phyloP scores from a whole-genome alignment of 441 rosid species.

The Gossypium laxum region DNA sequence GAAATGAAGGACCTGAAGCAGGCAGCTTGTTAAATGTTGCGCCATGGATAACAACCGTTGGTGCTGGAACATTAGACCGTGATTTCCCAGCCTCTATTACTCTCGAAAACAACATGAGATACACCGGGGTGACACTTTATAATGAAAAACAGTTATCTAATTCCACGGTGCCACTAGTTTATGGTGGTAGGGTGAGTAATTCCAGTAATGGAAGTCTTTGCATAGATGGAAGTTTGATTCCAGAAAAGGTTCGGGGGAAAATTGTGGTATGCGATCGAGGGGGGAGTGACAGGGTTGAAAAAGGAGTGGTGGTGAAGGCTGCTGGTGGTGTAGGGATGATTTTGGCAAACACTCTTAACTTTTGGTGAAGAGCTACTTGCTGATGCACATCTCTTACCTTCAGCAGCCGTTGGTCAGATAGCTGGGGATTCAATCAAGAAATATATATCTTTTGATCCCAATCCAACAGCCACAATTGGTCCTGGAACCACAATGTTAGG shows the following conservation, averaged over 20 bases:
- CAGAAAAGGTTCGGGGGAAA: slow-evolving; percentile 23
- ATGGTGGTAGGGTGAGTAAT: slow-evolving; percentile 18
- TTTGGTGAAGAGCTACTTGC: slow-evolving; percentile 35
- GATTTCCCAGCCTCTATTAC: slow-evolving; percentile 23
- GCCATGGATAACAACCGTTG: slow-evolving; percentile 31
- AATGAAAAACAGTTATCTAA: slow-evolving; percentile 15
- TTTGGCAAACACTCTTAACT: slow-evolving; percentile 20
- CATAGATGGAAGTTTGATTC: slow-evolving; percentile 21
- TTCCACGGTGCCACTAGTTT: slow-evolving; percentile 17
- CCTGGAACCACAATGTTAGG: slow-evolving; percentile 21
- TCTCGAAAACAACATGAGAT: slow-evolving; percentile 21
- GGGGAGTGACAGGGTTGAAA: slow-evolving; percentile 22
- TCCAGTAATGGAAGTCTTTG: slow-evolving; percentile 21
- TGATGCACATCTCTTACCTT: slow-evolving; percentile 28
- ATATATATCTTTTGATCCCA: slow-evolving; percentile 16
- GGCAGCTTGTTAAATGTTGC: slow-evolving; percentile 21
- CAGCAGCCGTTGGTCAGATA: slow-evolving; percentile 27
- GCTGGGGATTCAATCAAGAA: slow-evolving; percentile 27
- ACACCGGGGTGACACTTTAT: slow-evolving; percentile 24
- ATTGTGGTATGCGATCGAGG: slow-evolving; percentile 34
- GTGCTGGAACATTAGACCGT: slow-evolving; percentile 31
- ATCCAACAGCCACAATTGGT: slow-evolving; percentile 24
- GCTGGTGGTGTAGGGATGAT: slow-evolving; percentile 36
- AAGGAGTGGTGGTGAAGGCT: slow-evolving; percentile 22
- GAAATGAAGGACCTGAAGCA: slow-evolving; percentile 21